phyloP scores from a whole-genome alignment of 805 yeast species.

The Phaffomyces antillensis region DNA sequence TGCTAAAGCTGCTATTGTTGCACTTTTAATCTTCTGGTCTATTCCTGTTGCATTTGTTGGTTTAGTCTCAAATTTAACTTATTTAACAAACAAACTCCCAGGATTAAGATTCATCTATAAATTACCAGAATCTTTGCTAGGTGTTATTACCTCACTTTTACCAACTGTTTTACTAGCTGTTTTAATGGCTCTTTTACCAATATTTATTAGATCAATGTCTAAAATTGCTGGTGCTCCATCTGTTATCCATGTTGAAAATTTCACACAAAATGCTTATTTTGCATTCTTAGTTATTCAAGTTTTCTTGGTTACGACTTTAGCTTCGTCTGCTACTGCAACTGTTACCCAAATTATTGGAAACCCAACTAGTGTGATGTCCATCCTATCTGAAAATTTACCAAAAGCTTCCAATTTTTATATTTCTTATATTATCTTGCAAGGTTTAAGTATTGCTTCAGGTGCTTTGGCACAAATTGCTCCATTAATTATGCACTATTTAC shows the following conservation, averaged over 20 bases:
- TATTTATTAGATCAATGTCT: conserved; percentile 57
- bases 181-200: conserved; percentile 62
- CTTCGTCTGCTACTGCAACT: conserved; percentile 66
- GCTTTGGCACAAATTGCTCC: conserved; percentile 55
- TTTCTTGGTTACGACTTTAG: conserved; percentile 60
- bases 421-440: conserved; percentile 62
- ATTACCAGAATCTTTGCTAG: conserved; percentile 47
- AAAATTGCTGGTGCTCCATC: conserved; percentile 52
- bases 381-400: conserved; percentile 64
- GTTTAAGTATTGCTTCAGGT: conserved; percentile 59
- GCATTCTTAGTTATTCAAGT: conserved; percentile 67
- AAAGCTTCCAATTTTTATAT: conserved; percentile 68
- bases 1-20: conserved; percentile 47
- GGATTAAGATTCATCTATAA: conserved; percentile 51
- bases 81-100: conserved; percentile 48
- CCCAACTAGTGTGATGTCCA: conserved; percentile 49
- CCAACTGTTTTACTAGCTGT: conserved; percentile 62
- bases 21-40: conserved; percentile 61
- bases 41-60: conserved; percentile 77
- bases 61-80: conserved; percentile 59
- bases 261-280: conserved; percentile 61
- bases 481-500: conserved; percentile 49
- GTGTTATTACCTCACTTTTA: conserved; percentile 59
- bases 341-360: conserved; percentile 53
- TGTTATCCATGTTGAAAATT: conserved; percentile 49